Evolutionary conservation across 176 grass and related monocot genomes (phyloP).

Genomic region (Stipa capillata): DNA sequence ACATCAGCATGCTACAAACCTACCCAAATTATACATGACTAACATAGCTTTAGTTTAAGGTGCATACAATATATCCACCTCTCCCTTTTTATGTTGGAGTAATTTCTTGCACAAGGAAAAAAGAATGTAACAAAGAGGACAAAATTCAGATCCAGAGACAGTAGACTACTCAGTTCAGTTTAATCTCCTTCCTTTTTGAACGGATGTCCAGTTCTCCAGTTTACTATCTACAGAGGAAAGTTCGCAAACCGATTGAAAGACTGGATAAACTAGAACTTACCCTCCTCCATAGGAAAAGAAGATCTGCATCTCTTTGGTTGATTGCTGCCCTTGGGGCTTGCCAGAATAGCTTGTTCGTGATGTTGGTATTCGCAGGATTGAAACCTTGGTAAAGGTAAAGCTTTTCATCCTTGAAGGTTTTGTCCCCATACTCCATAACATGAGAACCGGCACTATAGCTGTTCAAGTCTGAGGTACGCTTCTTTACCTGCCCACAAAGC

Average conservation of each 20-base stretch:
- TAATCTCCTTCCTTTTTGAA: background rate
- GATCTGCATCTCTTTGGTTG: slow-evolving; percentile 86
- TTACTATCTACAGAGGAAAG: background rate
- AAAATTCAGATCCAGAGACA: background rate
- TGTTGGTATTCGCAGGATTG: slow-evolving; percentile 55
- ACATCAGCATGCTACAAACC: background rate
- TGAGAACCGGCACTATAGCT: slow-evolving; percentile 47
- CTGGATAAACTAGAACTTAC: slow-evolving; percentile 15
- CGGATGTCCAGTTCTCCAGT: background rate
- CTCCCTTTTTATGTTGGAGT: background rate
- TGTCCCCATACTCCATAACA: slow-evolving; percentile 97
- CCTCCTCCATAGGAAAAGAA: slow-evolving; percentile 78
- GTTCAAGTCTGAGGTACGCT: slow-evolving; percentile 59
- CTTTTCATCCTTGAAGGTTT: slow-evolving; percentile 61
- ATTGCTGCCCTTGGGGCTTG: slow-evolving; percentile 28
- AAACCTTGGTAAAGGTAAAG: slow-evolving; percentile 92
- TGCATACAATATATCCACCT: background rate
- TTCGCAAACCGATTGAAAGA: background rate
- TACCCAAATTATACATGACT: background rate
- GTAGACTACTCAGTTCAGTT: background rate
- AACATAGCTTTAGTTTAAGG: background rate
- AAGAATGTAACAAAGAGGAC: background rate
- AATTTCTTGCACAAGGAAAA: background rate
- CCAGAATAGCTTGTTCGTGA: slow-evolving; percentile 36
- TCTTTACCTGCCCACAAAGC: slow-evolving; percentile 47